Evolutionary conservation across 257 asterid species (phyloP), one percentile per base, ranked within the genome.

Genomic region (Solanum chmielewskii): DNA sequence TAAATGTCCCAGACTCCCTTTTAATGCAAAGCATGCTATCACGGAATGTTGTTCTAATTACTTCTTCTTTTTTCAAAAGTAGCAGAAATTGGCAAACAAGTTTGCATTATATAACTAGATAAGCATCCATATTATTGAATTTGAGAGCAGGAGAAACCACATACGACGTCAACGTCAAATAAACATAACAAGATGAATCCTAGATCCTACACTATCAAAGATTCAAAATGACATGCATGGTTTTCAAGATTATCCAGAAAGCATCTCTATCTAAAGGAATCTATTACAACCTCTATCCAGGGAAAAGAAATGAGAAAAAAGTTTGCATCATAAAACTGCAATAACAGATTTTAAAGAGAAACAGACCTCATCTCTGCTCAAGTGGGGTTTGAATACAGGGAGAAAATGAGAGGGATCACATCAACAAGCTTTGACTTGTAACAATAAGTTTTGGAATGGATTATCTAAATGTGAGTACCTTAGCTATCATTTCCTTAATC

Each of bases 401-500:
- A 80, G 16, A 80, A 42, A 80, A 47, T 47, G 68, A 44, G 85
- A 29, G 44, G 29, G 85, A 18, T 11, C 85, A 78, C 25, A 18
- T 47, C 44, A 49, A 49, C 11, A 45, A 80, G 68, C 68, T 80
- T 45, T 80, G 18, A 47, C 62, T 80, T 47, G 69, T 80, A 44
- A 80, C 7, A 80, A 80, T 64, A 80, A 9, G 29, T 49, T 80
- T 18, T 47, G 27, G 66, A 47, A 80, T 31, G 33, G 69, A 80
- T 29, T 80, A 47, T 49, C 66, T 49, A 80, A 45, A 80, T 20
- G 31, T 29, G 69, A 23, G 85, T 85, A 96, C 99, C 98, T 96
- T 88, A 70, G 93, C 92, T 83, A 96, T 95, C 99, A 95, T 94
- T 88, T 91, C 93, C 91, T 92, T 94, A 83, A 95, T 96, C 73